These are phyloP conservation scores for Adansonia madagascariensis DNA, from an alignment of 441 rosid genomes.

Conservation along the genomic window DNA sequence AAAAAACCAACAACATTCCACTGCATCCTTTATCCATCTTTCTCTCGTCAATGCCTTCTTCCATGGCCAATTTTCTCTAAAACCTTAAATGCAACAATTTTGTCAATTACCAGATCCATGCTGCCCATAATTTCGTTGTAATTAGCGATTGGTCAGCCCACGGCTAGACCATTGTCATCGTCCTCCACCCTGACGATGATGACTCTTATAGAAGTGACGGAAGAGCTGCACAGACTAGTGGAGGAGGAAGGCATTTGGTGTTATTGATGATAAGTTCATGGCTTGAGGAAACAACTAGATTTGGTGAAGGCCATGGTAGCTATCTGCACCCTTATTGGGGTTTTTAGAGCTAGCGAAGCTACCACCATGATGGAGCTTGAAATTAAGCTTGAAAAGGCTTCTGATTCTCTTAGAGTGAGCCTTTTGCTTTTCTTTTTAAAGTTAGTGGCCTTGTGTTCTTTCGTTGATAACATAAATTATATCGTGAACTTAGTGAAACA, in stretches of 20 bases:
- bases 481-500: too few relatives aligned
- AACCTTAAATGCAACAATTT: slow-evolving; percentile 56
- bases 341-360: slow-evolving; percentile 78
- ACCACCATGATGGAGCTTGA: slow-evolving; percentile 98
- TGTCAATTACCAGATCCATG: slow-evolving; percentile 88
- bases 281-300: slow-evolving; percentile 79
- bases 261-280: slow-evolving; percentile 75
- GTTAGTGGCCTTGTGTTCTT: neutral
- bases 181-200: slow-evolving; percentile 31
- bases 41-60: slow-evolving; percentile 38
- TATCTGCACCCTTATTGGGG: slow-evolving; percentile 67
- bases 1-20: neutral
- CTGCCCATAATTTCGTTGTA: slow-evolving; percentile 84
- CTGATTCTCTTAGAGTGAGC: slow-evolving; percentile 82
- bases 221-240: neutral
- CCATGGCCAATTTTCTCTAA: slow-evolving; percentile 47
- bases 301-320: slow-evolving; percentile 97
- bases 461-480: too few relatives aligned
- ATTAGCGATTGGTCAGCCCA: slow-evolving; percentile 87
- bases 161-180: slow-evolving; percentile 67
- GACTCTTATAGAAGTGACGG: neutral
- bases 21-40: slow-evolving; percentile 33
- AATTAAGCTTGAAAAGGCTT: slow-evolving; percentile 85
- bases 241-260: slow-evolving; percentile 53
- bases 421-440: neutral